Base-by-base conservation (phyloP, 192 early-diverging fungal species). In the Entomortierella lignicola region DNA sequence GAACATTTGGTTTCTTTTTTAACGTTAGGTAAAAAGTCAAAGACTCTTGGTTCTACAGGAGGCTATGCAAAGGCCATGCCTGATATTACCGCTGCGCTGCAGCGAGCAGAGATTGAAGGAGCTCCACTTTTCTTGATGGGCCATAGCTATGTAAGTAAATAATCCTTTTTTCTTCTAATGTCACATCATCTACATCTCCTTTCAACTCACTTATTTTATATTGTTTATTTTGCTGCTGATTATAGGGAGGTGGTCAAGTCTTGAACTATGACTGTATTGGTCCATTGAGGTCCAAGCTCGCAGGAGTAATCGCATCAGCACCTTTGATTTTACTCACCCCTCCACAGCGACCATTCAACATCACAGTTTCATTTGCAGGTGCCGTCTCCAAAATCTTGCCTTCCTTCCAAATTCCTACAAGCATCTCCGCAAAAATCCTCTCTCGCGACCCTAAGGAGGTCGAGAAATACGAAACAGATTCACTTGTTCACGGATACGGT, bases 231-330 rank as follows among this genome's bases (percentile, higher is more conserved):
- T 51, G 18, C 50, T 51, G n/a, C n/a, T 10, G n/a, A 15, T 43
- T 15, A 62, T 64, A 87, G 81, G 82, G 80, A 50, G 91, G 89
- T 47, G 84, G 82, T 30, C 60, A 89, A 11, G 85, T 89, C 1
- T 54, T 90, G 29, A 87, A 89, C 62, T 88, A 91, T 37, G 68
- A 81, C 26, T 77, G 81, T 29, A 61, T 70, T 52, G 66, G 80
- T 0, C 79, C 77, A 17, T 43, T 77, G 21, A 62, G 69, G n/a
- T 29, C 85, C 17, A 60, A 71, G 32, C 66, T 88, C 42, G 47
- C 64, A 4, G 90, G 84, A 2, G 64, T 86, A n/a, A 88, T 91
- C 69, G 77, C 88, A 1, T 92, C 88, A 6, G 84, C 88, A n/a
- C 83, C 84, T 17, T 44, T 84, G 23, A 71, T 88, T 17, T 60